Evolutionary conservation across 768 basidiomycete genomes (phyloP).

Genomic region (Suillus spraguei): DNA sequence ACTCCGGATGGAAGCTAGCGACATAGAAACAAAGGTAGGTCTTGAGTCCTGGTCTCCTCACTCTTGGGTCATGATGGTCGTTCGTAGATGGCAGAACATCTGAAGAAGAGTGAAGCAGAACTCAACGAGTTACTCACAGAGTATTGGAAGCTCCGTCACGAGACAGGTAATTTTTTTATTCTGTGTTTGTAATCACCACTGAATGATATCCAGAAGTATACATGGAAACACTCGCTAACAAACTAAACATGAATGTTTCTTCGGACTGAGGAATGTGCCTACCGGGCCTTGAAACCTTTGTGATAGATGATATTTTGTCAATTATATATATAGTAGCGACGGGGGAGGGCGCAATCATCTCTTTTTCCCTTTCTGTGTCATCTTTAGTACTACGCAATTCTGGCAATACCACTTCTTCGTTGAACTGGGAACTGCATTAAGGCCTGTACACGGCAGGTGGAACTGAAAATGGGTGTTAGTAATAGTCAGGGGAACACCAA

Average conservation of each 20-base stretch:
- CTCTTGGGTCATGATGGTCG: constrained; percentile 1
- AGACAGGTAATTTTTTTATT: constrained; percentile 55
- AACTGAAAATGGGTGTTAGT: constrained; percentile 51
- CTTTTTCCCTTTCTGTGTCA: constrained; percentile 37
- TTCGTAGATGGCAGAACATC: constrained; percentile 73
- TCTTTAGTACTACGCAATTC: constrained; percentile 50
- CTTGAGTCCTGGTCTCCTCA: constrained; percentile 7
- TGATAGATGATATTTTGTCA: neutral
- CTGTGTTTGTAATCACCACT: constrained; percentile 1
- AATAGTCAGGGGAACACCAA: neutral
- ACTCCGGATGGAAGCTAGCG: constrained; percentile 67
- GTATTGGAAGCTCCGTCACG: constrained; percentile 80
- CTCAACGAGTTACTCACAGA: constrained; percentile 81
- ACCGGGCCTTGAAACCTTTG: neutral
- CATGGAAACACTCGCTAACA: constrained; percentile 85
- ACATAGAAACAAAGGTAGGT: constrained; percentile 64
- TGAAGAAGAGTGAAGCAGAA: constrained; percentile 74
- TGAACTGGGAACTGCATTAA: constrained; percentile 58
- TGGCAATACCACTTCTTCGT: constrained; percentile 71
- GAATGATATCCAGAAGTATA: constrained; percentile 61
- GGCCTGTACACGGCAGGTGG: constrained; percentile 68
- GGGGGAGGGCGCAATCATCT: constrained; percentile 15
- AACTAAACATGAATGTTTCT: constrained; percentile 61
- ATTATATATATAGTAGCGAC: neutral
- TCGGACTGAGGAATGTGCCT: constrained; percentile 21